phyloP scores from a whole-genome alignment of 305 asterid species.

The Rubia tinctorum region DNA sequence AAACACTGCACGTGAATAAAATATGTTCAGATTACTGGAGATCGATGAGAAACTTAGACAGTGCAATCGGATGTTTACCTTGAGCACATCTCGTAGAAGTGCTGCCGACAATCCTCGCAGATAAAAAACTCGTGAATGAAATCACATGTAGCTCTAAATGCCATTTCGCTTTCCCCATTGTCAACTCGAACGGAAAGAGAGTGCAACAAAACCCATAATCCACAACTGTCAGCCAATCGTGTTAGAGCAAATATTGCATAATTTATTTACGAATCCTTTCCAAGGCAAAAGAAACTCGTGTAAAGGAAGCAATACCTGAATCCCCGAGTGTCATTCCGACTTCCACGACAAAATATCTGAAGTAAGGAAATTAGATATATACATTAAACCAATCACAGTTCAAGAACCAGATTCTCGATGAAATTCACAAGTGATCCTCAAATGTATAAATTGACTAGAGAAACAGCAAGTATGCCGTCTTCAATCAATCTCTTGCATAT shows the following conservation, averaged over 20 bases:
- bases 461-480: slow-evolving; percentile 1
- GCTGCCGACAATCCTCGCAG: slow-evolving; percentile 86
- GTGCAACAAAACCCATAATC: slow-evolving; percentile 83
- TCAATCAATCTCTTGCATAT: neutral
- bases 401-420: neutral
- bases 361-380: slow-evolving; percentile 19
- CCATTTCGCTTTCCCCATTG: slow-evolving; percentile 74
- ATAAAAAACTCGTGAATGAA: slow-evolving; percentile 67
- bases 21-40: slow-evolving; percentile 10
- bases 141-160: slow-evolving; percentile 65
- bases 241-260: neutral
- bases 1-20: slow-evolving; percentile 44
- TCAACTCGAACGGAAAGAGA: slow-evolving; percentile 76
- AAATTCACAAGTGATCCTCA: neutral
- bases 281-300: neutral
- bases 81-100: slow-evolving; percentile 73
- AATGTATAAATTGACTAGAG: neutral
- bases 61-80: slow-evolving; percentile 38
- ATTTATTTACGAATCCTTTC: neutral
- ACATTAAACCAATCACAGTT: neutral
- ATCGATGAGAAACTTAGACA: slow-evolving; percentile 9
- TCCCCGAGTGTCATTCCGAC: slow-evolving; percentile 79
- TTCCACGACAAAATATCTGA: slow-evolving; percentile 93
- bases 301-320: slow-evolving; percentile 52
- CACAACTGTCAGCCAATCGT: slow-evolving; percentile 34